Evolutionary conservation across 2,329 filamentous ascomycete genomes (phyloP).

Genomic region (Cercospora berteroae): DNA sequence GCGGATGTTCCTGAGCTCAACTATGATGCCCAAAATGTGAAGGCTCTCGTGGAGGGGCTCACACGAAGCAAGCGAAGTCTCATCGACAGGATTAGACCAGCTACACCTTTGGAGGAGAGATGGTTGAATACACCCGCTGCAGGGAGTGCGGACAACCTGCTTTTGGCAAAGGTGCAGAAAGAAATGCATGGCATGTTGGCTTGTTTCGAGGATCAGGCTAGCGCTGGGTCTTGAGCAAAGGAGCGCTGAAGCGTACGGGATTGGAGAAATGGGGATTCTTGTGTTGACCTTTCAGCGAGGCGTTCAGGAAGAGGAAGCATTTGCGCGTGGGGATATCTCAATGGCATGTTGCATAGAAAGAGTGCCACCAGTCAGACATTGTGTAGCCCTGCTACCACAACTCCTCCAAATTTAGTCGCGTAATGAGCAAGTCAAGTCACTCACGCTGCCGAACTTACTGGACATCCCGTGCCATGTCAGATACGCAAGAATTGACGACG

Average conservation of each 20-base stretch:
- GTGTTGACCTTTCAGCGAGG: conserved; percentile 4
- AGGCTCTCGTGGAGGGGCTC: conserved; percentile 82
- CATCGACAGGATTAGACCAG: conserved; percentile 69
- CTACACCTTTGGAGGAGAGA: conserved; percentile 69
- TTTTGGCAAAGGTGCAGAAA: conserved; percentile 73
- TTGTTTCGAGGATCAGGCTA: conserved; percentile 38
- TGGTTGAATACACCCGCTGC: conserved; percentile 52
- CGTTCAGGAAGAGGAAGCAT: conserved; percentile 2
- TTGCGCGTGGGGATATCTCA: background rate
- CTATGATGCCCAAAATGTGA: conserved; percentile 70
- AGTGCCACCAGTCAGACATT: background rate
- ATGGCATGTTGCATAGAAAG: background rate
- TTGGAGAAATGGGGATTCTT: background rate
- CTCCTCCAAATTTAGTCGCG: background rate
- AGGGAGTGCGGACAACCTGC: conserved; percentile 48
- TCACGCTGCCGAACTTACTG: background rate
- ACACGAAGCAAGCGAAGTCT: conserved; percentile 63
- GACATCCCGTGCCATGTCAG: background rate
- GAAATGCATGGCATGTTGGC: conserved; percentile 60
- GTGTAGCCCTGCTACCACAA: background rate
- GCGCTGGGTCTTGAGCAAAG: background rate
- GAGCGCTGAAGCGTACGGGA: background rate
- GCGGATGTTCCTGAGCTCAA: conserved; percentile 67
- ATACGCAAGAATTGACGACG: background rate
- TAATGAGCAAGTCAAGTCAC: background rate